phyloP scores from a whole-genome alignment of 192 early-diverging fungal species.

The Borealophlyctis nickersoniae region DNA sequence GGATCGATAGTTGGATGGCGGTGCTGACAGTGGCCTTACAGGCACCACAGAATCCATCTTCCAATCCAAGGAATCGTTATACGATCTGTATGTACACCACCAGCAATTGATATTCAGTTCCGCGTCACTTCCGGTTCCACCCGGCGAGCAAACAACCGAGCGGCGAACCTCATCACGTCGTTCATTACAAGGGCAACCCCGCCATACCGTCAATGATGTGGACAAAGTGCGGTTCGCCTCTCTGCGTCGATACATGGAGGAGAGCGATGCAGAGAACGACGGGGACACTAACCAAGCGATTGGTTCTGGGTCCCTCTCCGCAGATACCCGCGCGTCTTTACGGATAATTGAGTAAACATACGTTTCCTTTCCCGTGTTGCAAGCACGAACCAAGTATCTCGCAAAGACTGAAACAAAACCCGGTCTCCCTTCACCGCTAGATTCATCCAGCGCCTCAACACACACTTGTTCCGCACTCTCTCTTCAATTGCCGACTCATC shows the following conservation, averaged over 20 bases:
- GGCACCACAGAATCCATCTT: slow-evolving; percentile 1
- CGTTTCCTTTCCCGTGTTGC: background rate
- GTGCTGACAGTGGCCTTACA: too few relatives aligned
- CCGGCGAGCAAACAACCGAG: too few relatives aligned
- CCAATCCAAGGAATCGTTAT: background rate
- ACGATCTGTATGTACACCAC: background rate
- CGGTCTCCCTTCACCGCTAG: background rate
- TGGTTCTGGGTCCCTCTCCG: background rate
- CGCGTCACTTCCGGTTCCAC: background rate
- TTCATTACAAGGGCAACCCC: too few relatives aligned
- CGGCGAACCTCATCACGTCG: too few relatives aligned
- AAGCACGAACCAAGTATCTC: too few relatives aligned
- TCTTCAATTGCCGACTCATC: background rate
- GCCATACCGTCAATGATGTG: background rate
- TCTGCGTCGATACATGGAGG: too few relatives aligned
- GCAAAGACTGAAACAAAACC: background rate
- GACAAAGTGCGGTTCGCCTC: background rate
- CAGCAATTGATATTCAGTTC: background rate
- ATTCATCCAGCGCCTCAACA: background rate
- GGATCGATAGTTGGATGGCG: too few relatives aligned
- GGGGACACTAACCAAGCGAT: too few relatives aligned
- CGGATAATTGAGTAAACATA: background rate
- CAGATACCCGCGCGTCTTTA: background rate
- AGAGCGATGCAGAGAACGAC: too few relatives aligned
- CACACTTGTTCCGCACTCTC: background rate